Base-by-base conservation (phyloP, 2,329 filamentous ascomycete genomes). In the Pseudogymnoascus sp. region DNA sequence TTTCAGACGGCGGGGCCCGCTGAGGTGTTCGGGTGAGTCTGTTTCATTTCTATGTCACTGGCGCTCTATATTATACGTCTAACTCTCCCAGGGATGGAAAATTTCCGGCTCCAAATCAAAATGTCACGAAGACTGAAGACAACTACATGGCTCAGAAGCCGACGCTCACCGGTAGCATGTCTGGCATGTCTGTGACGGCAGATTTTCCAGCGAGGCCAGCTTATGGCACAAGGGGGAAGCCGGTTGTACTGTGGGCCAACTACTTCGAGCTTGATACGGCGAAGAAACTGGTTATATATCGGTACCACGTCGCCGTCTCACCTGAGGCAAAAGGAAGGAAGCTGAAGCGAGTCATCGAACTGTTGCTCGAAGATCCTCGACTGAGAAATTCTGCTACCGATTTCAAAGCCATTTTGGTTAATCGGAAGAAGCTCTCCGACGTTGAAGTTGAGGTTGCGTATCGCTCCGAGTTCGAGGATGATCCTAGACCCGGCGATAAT, bases 191-290 rank as follows among this genome's bases (percentile, higher is more conserved):
- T 16, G 23, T 61, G 11, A 50, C 59, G 5, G 11, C 59, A 16
- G 50, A 63, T 31, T 62, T 62, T 60, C 64, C 66, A 11, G n/a
- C 47, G 4, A 64, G 66, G 47, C 66, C 66, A 11, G 64, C 59
- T 2, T 67, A 71, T 63, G 72, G 72, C 1, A 71, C 68, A 2
- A 63, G 65, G 14, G 72, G 72, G 3, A 66, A 63, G 44, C 62
- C 65, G 7, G 65, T 73, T 59, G 50, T 64, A 1, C 67, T 74
- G 0, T 73, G 70, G 60, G 69, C 72, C 33, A 74, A 74, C 42
- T 73, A 72, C 25, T 71, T 72, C 62, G 66, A 70, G 47, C 44
- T 67, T 28, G 37, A 70, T 2, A 63, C 53, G 2, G 65, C 67
- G n/a, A 68, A 65, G 1, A 62, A 67, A 11, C 61, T 73, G 16